Evolutionary conservation across 1,284 basidiomycete genomes (phyloP), one percentile per base, ranked within the genome.

Genomic region (Microbotryum intermedium): DNA sequence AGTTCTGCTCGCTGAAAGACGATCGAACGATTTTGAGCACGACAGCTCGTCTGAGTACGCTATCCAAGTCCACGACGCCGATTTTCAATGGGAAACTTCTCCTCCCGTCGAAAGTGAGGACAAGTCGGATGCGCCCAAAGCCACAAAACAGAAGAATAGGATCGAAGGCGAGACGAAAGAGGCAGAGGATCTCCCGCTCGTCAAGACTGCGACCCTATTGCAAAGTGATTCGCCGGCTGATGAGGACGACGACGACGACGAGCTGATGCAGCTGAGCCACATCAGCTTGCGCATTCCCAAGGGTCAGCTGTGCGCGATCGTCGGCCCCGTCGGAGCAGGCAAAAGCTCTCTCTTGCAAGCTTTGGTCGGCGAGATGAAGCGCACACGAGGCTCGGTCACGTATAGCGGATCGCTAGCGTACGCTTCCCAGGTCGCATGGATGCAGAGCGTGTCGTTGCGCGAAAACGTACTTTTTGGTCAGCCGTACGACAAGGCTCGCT

Each of bases 51-150:
- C 87, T 30, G 75, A 80, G 13, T 76, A 78, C 46, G 90, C 88
- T 3, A 70, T 94, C 59, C 77, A 80, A 57, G 81, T 88, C 51
- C 76, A 81, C 46, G 76, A 80, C 58, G 89, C 83, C 4, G 82
- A 83, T 10, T 93, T 93, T 73, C 83, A 83, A 0, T 94, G 91
- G 90, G 90, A 94, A 70, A 81, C 82, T 4, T 73, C 46, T 77
- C 83, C 86, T 7, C 83, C 85, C 16, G 74, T 50, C 77, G 82
- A 48, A 76, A 82, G 69, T 52, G 72, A 65, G 8, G 65, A 68
- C 6, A 77, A 76, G 54, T 74, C 73, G 52, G 75, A 77, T 69
- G 74, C 71, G 60, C 47, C 62, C 21, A 61, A 67, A 45, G 60
- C 57, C 26, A 44, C 57, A 16, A 16, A 39, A 39, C 11, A 16